Base-by-base conservation (phyloP, 2,329 filamentous ascomycete genomes). In the Colletotrichum eleusines region DNA sequence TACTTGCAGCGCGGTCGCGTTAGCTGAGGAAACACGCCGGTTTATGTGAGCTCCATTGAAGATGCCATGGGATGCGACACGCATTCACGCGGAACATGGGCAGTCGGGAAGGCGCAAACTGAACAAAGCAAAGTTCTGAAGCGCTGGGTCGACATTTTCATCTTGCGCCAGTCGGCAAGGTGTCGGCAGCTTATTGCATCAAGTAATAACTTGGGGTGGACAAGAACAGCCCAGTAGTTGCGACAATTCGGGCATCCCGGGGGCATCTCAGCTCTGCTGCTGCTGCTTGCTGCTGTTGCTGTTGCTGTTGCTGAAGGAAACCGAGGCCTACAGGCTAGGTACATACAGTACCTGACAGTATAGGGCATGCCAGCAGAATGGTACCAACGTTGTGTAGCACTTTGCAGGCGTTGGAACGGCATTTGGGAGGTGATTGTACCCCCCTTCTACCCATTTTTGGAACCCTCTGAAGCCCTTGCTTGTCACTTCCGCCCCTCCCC, bases 101-200 rank as follows among this genome's bases (percentile, higher is more conserved):
- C 48, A 46, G 26, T 23, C 8, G 18, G 33, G 64, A 40, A 63
- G 64, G n/a, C n/a, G 26, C 35, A 53, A 48, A 38, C 35, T 46
- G 38, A 62, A 26, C 46, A 50, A 67, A 50, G 48, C 46, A 50
- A 67, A 50, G 48, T 40, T 11, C 58, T n/a, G n/a, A 38, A 18
- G 35, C 58, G 55, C 42, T 54, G 40, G 48, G 28, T 61, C n/a
- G 26, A 35, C 6, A 35, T 38, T 31, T 18, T n/a, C 9, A 59
- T 59, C 14, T 57, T 3, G 35, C 33, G 12, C 35, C 53, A 8
- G 33, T 14, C 53, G 38, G 33, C n/a, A 55, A 38, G 33, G n/a
- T 57, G 8, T 26, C 35, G 23, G 7, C 20, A 26, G 8, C 53
- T 38, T 20, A 26, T 18, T 26, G 33, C 53, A 28, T 33, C 20